Base-by-base conservation (phyloP, 1,139 yeast genomes). In the Trichomonascaceae sp. region DNA sequence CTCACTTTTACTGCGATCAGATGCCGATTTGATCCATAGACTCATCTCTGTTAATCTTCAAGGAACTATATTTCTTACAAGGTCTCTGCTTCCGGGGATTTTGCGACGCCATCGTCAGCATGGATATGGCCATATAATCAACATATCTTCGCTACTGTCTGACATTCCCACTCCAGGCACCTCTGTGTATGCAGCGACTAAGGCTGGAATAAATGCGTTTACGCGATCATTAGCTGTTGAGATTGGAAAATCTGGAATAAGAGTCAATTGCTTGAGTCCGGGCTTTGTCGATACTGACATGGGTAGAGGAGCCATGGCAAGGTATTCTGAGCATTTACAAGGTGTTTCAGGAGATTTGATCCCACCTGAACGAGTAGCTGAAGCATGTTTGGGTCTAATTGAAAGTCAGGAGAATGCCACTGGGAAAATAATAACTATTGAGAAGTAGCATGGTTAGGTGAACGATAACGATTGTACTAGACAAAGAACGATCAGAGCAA, bases 281-380 rank as follows among this genome's bases (percentile, higher is more conserved):
- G 95, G 95, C 0, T 73, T 88, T 22, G 82, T 89, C 0, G 88
- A 81, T 49, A 91, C 98, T 0, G 88, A 81, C 30, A 91, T 91
- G 88, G 64, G 47, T 6, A 7, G 20, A 20, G 30, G 18, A 13
- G 15, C 41, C 15, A 36, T 36, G 41, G 17, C 17, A 9, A 9
- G 41, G 17, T 36, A 12, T 36, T 13, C 41, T 2, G 7, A 15
- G 17, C 17, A 36, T 36, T 15, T 36, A 15, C 17, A 36, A 13
- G 41, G 17, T 2, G 17, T 36, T 7, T 36, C 41, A 36, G 17
- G 17, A 13, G 41, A 36, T 13, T 15, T 36, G 41, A 36, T 36
- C n/a, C 41, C 41, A 6, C 8, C 41, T n/a, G 41, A 36, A 9
- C 3, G 17, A 36, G 41, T 36, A 13, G 41, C 41, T n/a, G 41